Evolutionary conservation across 2,329 filamentous ascomycete genomes (phyloP).

Genomic region (Chaetomium olivaceum): DNA sequence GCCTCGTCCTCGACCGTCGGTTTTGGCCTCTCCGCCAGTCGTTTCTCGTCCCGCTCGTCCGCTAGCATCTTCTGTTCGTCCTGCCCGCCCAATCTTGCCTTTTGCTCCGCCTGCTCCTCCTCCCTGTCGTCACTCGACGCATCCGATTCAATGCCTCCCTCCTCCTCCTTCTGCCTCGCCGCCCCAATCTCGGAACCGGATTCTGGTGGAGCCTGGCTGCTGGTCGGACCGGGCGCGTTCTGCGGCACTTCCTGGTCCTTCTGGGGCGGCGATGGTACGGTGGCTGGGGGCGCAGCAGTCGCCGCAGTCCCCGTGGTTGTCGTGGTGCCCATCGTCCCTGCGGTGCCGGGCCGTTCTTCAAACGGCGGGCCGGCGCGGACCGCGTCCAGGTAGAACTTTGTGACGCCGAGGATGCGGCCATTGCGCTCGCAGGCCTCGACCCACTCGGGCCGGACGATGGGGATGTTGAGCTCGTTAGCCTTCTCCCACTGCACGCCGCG

Average conservation of each 20-base stretch:
- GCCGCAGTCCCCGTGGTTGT: background rate
- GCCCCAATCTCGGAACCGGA: slow-evolving; percentile 28
- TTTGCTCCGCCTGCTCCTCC: slow-evolving; percentile 42
- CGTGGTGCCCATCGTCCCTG: slow-evolving; percentile 15
- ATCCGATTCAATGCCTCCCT: slow-evolving; percentile 33
- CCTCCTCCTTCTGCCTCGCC: slow-evolving; percentile 36
- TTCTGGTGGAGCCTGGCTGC: slow-evolving; percentile 19
- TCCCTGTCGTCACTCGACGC: slow-evolving; percentile 36
- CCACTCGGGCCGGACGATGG: slow-evolving; percentile 95
- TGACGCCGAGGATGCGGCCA: slow-evolving; percentile 88
- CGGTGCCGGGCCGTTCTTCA: slow-evolving; percentile 27
- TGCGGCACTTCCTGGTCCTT: slow-evolving; percentile 37
- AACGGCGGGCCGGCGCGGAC: slow-evolving; percentile 38
- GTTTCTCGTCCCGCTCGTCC: slow-evolving; percentile 57
- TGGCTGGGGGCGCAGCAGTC: background rate
- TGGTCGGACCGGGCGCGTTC: background rate
- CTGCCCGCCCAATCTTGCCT: slow-evolving; percentile 38
- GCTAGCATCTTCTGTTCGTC: slow-evolving; percentile 55
- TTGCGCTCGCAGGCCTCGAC: slow-evolving; percentile 93
- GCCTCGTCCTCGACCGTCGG: slow-evolving; percentile 32
- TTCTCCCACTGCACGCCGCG: slow-evolving; percentile 91
- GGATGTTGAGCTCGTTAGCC: slow-evolving; percentile 96
- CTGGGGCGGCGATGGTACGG: slow-evolving; percentile 32
- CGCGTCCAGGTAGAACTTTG: slow-evolving; percentile 94
- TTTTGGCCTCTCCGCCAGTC: slow-evolving; percentile 51